phyloP scores from a whole-genome alignment of 148 eudicot species.

The Agrostemma githago region DNA sequence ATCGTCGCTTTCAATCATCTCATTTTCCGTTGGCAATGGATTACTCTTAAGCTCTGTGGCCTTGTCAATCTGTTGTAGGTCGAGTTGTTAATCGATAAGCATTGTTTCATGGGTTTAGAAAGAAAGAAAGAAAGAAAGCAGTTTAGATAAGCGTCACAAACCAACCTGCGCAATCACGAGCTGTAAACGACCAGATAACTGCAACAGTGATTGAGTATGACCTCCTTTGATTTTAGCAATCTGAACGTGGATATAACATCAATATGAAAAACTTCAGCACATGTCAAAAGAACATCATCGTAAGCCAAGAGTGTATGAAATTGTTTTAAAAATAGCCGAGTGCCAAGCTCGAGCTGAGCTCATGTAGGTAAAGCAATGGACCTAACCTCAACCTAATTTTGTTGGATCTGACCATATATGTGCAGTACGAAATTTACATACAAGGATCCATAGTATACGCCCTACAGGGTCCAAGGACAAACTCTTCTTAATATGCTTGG shows the following conservation, averaged over 20 bases:
- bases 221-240: conserved; percentile 49
- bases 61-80: conserved; percentile 60
- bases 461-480: not conserved
- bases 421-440: not conserved
- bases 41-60: conserved; percentile 43
- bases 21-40: conserved; percentile 28
- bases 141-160: conserved; percentile 18
- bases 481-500: not conserved
- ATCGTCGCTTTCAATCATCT: conserved; percentile 56
- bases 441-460: not conserved
- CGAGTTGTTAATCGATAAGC: not conserved
- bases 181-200: conserved; percentile 87
- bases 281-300: not conserved
- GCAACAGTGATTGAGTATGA: conserved; percentile 47
- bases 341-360: not conserved
- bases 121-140: not conserved
- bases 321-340: not conserved
- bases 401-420: not conserved
- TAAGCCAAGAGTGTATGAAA: not conserved
- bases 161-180: conserved; percentile 94
- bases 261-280: not conserved
- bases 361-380: not conserved
- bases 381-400: not conserved
- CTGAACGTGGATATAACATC: conserved; percentile 23
- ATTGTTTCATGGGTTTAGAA: not conserved